phyloP scores from a whole-genome alignment of 2,329 filamentous ascomycete species.

The Trichoderma hamatum region DNA sequence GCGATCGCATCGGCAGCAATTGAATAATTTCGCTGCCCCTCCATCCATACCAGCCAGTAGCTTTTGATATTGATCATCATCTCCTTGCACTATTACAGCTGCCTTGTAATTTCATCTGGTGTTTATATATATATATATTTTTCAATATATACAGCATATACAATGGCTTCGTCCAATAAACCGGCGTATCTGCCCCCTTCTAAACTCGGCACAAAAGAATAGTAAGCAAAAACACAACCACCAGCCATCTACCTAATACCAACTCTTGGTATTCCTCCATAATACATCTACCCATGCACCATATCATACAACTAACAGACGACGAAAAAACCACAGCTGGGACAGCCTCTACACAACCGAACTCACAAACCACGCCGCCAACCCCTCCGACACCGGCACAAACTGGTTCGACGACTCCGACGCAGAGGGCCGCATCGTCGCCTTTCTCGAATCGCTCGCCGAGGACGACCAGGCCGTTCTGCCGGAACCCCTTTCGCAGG shows the following conservation, averaged over 20 bases:
- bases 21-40: conserved; percentile 31
- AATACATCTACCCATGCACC: not conserved
- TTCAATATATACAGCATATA: not conserved
- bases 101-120: not conserved
- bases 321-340: conserved; percentile 58
- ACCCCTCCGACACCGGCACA: conserved; percentile 80
- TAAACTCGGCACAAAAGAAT: conserved; percentile 84
- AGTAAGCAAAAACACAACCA: conserved; percentile 58
- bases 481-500: conserved; percentile 30
- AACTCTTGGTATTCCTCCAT: conserved; percentile 7
- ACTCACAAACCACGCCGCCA: conserved; percentile 68
- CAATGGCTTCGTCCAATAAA: conserved; percentile 35
- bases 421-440: conserved; percentile 79
- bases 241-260: too few species aligned
- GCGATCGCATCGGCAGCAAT: not conserved
- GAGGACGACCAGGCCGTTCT: conserved; percentile 34
- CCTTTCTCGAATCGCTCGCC: conserved; percentile 58
- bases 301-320: not conserved
- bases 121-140: not conserved
- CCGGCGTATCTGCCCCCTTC: conserved; percentile 75
- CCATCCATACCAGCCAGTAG: conserved; percentile 25
- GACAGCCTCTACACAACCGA: conserved; percentile 73
- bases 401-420: conserved; percentile 96
- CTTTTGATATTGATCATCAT: not conserved
- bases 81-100: not conserved